These are phyloP conservation scores for Hypoxylon intermedium DNA, from an alignment of 495 filamentous ascomycete species.

Conservation along the genomic window DNA sequence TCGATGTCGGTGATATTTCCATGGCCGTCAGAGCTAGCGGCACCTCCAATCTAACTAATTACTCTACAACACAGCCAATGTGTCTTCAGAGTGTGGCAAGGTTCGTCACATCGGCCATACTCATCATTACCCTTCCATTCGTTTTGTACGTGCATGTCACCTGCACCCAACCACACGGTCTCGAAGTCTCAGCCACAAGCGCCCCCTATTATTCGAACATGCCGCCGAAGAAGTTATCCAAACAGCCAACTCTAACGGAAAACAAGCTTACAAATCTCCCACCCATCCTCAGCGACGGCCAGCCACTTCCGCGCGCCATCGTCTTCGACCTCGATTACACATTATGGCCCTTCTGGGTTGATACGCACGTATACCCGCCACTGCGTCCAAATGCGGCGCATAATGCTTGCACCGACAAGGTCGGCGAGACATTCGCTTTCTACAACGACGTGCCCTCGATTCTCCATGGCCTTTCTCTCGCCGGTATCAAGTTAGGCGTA, in stretches of 20 bases:
- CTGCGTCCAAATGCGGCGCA: conserved; percentile 68
- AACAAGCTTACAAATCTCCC: conserved; percentile 13
- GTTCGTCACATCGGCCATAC: not conserved
- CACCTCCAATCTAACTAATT: not conserved
- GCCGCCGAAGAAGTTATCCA: conserved; percentile 37
- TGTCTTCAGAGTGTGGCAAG: too few species aligned
- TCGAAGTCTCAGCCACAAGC: not conserved
- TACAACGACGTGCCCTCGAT: conserved; percentile 79
- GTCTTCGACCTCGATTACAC: conserved; percentile 98
- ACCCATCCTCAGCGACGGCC: conserved; percentile 69
- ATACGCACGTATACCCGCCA: conserved; percentile 86
- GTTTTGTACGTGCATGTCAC: not conserved
- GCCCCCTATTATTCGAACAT: not conserved
- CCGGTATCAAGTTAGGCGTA: conserved; percentile 69
- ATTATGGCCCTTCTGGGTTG: conserved; percentile 96
- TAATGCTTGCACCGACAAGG: conserved; percentile 60
- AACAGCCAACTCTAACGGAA: conserved; percentile 35
- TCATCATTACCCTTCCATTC: not conserved
- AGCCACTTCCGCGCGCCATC: conserved; percentile 82
- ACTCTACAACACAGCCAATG: not conserved
- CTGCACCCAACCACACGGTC: not conserved
- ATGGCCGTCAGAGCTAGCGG: conserved; percentile 2
- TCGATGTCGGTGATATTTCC: conserved; percentile 19
- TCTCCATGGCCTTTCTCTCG: conserved; percentile 62
- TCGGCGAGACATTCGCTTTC: conserved; percentile 80